Conservation (phyloP, 495 filamentous ascomycete species). For the Filosporella fistucella region DNA sequence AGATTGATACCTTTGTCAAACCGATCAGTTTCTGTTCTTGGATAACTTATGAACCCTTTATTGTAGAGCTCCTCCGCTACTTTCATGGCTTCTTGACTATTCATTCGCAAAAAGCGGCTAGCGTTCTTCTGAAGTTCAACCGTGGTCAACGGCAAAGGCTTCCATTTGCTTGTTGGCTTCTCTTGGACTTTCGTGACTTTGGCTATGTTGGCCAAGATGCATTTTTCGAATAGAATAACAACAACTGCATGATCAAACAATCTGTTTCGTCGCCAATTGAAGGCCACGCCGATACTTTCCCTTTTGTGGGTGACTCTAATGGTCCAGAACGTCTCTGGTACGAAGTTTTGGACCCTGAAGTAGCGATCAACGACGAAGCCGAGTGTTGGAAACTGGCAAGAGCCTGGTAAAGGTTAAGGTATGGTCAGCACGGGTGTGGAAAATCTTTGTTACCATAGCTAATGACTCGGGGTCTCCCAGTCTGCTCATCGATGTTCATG, state of each 20-base stretch:
- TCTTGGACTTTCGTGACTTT: slow-evolving; percentile 77
- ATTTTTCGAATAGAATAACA: slow-evolving; percentile 78
- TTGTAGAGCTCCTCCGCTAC: slow-evolving; percentile 88
- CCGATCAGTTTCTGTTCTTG: slow-evolving; percentile 93
- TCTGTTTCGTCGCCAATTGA: slow-evolving; percentile 76
- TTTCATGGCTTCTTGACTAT: slow-evolving; percentile 82
- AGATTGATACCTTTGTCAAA: slow-evolving; percentile 92
- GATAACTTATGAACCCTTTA: slow-evolving; percentile 95
- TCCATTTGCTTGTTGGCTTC: slow-evolving; percentile 92
- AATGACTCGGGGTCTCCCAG: slow-evolving; percentile 51
- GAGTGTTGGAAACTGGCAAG: slow-evolving; percentile 94
- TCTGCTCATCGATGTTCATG: slow-evolving; percentile 26
- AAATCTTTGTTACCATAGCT: slow-evolving; percentile 70
- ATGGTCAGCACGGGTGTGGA: no score
- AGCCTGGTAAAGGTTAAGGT: slow-evolving; percentile 47
- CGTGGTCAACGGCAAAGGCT: slow-evolving; percentile 88
- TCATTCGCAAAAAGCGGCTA: slow-evolving; percentile 76
- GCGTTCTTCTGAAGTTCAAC: slow-evolving; percentile 99
- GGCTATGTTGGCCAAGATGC: slow-evolving; percentile 69
- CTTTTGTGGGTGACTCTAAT: slow-evolving; percentile 80
- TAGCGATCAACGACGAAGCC: slow-evolving; percentile 97
- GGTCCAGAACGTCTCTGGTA: slow-evolving; percentile 87
- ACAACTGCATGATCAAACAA: slow-evolving; percentile 86
- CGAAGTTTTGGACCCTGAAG: slow-evolving; percentile 86
- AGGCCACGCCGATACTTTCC: slow-evolving; percentile 75